Evolutionary conservation across 1,139 yeast genomes (phyloP), one percentile per base, ranked within the genome.

Genomic region (Yamadazyma diospyri): DNA sequence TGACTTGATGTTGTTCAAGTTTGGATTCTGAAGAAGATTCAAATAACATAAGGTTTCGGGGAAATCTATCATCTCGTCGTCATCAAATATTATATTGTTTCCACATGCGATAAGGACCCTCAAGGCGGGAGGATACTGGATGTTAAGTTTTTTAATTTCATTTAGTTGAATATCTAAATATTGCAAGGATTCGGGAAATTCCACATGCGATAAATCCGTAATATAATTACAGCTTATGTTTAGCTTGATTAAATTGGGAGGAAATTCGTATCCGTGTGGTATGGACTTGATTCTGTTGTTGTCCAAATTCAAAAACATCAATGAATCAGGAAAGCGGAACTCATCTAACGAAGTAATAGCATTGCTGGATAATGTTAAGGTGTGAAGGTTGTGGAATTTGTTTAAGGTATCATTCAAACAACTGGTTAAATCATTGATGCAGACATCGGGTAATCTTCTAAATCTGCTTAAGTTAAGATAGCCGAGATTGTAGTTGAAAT

Each of bases 131-230:
- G 51, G 51, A 26, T 45, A 41, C 2, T 24, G 19, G 12, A 42
- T 29, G 16, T 37, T 37, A 19, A 47, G 30, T 18, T 39, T 44
- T 20, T 38, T 36, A 25, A 50, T 39, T 17, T 42, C 34, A 30
- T 46, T 48, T 7, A 42, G 32, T 26, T 45, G 49, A 15, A 46
- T 28, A 25, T 50, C 55, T 32, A 50, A 42, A 31, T 42, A 48
- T 30, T 45, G 45, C 20, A 48, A 34, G 6, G 37, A 22, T 1
- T 39, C 37, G 16, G 51, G 51, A 18, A 46, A 41, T 21, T 26
- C 13, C 12, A 44, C 41, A 4, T 34, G 25, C 8, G 36, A 20
- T 25, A 48, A 30, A 16, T 34, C 36, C 13, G 29, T 30, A 4
- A 48, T 28, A 25, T 46, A 35, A 23, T 48, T 48, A 27, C 50